phyloP scores from a whole-genome alignment of 2,329 filamentous ascomycete genomes.

The Teratosphaeria viscida region DNA sequence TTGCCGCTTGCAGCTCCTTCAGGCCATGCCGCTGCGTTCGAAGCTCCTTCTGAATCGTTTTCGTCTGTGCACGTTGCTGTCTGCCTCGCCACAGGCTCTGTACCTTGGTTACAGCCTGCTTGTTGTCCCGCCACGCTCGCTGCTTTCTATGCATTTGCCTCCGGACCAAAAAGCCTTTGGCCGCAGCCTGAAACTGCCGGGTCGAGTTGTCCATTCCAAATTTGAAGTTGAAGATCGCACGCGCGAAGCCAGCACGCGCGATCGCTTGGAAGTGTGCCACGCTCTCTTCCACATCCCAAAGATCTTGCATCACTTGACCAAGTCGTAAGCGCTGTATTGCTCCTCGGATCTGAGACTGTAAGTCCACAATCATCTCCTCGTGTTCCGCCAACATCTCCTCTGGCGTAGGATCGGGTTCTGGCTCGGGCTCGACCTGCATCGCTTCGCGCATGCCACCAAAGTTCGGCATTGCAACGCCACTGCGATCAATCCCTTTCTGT shows the following conservation, averaged over 20 bases:
- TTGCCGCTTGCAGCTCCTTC: slow-evolving; percentile 31
- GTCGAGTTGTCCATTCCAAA: slow-evolving; percentile 76
- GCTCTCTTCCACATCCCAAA: slow-evolving; percentile 77
- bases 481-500: slow-evolving; percentile 92
- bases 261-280: slow-evolving; percentile 75
- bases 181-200: slow-evolving; percentile 65
- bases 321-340: slow-evolving; percentile 67
- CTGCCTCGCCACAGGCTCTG: slow-evolving; percentile 71
- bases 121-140: slow-evolving; percentile 58
- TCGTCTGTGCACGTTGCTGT: slow-evolving; percentile 39
- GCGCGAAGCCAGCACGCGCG: slow-evolving; percentile 76
- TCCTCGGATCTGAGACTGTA: slow-evolving; percentile 80
- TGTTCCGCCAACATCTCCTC: slow-evolving; percentile 76
- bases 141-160: slow-evolving; percentile 52
- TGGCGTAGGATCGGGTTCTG: slow-evolving; percentile 67
- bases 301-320: slow-evolving; percentile 70
- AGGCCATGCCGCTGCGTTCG: slow-evolving; percentile 36
- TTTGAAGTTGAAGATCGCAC: slow-evolving; percentile 73
- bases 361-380: slow-evolving; percentile 59
- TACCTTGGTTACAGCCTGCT: slow-evolving; percentile 58
- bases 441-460: slow-evolving; percentile 96
- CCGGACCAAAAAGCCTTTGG: slow-evolving; percentile 66
- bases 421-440: slow-evolving; percentile 76
- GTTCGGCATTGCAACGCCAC: slow-evolving; percentile 91
- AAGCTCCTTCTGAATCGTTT: slow-evolving; percentile 37